Percentiles rank a stretch among this genome's conserved stretches.
Conservation (phyloP, 2,329 filamentous ascomycete species). For the Dissoconium aciculare region DNA sequence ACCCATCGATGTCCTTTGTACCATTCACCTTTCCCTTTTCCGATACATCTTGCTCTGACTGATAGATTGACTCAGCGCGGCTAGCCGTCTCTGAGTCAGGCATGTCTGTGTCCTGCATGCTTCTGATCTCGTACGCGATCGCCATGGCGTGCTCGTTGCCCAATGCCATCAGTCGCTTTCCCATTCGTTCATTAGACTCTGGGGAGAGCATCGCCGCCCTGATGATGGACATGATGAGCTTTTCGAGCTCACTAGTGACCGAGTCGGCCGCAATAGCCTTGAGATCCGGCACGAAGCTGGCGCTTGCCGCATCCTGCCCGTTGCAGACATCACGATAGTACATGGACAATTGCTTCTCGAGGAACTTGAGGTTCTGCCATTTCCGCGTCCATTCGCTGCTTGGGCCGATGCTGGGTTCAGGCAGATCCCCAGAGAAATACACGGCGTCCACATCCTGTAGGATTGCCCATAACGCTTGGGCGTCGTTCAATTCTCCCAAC, state of each 20-base stretch:
- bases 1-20: conserved; percentile 7
- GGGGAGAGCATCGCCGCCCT: conserved; percentile 34
- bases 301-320: conserved; percentile 21
- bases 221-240: conserved; percentile 35
- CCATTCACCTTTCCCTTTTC: conserved; percentile 12
- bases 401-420: conserved; percentile 30
- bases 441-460: conserved; percentile 32
- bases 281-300: conserved; percentile 30
- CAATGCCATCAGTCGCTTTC: conserved; percentile 19
- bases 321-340: conserved; percentile 34
- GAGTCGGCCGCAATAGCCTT: conserved; percentile 35
- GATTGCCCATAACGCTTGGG: conserved; percentile 34
- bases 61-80: conserved; percentile 19
- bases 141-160: conserved; percentile 21
- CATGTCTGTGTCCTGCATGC: conserved; percentile 19
- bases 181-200: conserved; percentile 35
- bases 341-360: conserved; percentile 33
- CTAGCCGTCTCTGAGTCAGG: conserved; percentile 16
- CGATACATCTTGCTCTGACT: conserved; percentile 17
- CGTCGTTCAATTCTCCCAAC: conserved; percentile 33
- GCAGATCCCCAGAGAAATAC: conserved; percentile 35
- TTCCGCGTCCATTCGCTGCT: conserved; percentile 36
- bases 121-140: conserved; percentile 21
- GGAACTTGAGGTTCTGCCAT: conserved; percentile 40
- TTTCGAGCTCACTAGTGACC: conserved; percentile 23